Base-by-base conservation (phyloP, 441 rosid species). In the Arabidopsis lyrata region DNA sequence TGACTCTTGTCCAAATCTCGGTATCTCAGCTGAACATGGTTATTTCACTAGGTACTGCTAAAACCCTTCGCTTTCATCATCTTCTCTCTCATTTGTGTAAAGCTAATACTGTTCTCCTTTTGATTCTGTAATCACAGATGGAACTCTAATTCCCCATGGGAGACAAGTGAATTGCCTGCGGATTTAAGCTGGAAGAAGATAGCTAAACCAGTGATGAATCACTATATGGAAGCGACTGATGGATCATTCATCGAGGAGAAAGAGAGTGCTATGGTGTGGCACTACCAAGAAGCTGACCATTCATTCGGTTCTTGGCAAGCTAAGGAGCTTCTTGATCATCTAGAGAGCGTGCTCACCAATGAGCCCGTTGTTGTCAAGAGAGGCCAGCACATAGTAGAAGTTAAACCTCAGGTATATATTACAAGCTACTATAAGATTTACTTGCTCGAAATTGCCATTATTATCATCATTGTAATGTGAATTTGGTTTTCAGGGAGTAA, bases 211-310 rank as follows among this genome's bases (percentile, higher is more conserved):
- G 92, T 91, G 68, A 89, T 91, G 95, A 71, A 84, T 61, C 90
- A 83, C 42, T 91, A 91, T 52, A 86, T 80, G 6, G 93, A 89
- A 74, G 69, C 93, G 52, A 91, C 97, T 0, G 97, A 91, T 78
- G 97, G 97, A 6, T 88, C 97, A 7, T 88, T 74, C 61, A 84
- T 91, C 15, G 95, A 91, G 73, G 80, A 77, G 42, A 91, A 91
- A 79, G 93, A 91, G 78, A 85, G 83, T 73, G 95, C 93, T 61
- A 22, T 91, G 70, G 97, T 91, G 60, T 91, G 97, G 97, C 95
- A 88, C 61, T 80, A 89, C 74, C 86, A 81, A 32, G 92, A 85
- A 59, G 86, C 97, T 38, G 95, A 89, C 80, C 81, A 85, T 58
- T 79, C 85, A 18, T 88, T 91, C 9, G 93, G 95, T 29, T 71